phyloP scores from a whole-genome alignment of 345 rosid species.

The Citrus australasica region DNA sequence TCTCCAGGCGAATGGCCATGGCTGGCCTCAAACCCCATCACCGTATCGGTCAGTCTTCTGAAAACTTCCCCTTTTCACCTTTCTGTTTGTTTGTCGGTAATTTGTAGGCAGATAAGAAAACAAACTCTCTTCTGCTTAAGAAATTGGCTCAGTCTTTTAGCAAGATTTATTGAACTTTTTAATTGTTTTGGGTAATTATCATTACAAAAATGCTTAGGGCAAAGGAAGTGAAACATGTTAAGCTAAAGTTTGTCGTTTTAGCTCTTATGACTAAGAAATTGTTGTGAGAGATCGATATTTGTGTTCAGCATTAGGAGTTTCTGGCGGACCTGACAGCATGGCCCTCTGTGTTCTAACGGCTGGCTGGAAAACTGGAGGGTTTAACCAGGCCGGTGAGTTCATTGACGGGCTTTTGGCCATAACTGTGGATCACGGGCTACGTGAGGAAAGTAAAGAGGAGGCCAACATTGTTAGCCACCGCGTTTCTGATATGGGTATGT shows the following conservation, averaged over 20 bases:
- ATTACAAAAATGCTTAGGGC: background rate
- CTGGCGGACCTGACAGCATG: constrained; percentile 97
- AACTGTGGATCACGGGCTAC: constrained; percentile 81
- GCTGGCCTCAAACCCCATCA: constrained; percentile 87
- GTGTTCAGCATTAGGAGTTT: constrained; percentile 71
- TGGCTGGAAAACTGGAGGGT: constrained; percentile 64
- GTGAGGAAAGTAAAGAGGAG: constrained; percentile 74
- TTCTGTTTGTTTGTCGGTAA: constrained; percentile 12
- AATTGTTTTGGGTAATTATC: background rate
- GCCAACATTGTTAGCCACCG: constrained; percentile 55
- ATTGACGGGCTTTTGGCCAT: constrained; percentile 85
- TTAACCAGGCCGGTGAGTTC: constrained; percentile 28
- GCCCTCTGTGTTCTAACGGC: constrained; percentile 82
- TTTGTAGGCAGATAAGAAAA: background rate
- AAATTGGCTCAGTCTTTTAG: background rate
- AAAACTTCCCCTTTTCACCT: background rate
- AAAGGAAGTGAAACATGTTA: background rate
- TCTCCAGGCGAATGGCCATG: constrained; percentile 70
- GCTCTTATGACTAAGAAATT: background rate
- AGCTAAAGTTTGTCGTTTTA: background rate
- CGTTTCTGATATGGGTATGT: constrained; percentile 74
- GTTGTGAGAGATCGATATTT: constrained; percentile 4
- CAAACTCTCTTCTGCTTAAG: background rate
- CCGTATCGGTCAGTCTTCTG: constrained; percentile 57
- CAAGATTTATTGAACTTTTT: background rate